A percentile compares a stretch with the other conserved stretches of the same genome.
Evolutionary conservation across 345 rosid species (phyloP).

Genomic region (Eucalyptus sp.): DNA sequence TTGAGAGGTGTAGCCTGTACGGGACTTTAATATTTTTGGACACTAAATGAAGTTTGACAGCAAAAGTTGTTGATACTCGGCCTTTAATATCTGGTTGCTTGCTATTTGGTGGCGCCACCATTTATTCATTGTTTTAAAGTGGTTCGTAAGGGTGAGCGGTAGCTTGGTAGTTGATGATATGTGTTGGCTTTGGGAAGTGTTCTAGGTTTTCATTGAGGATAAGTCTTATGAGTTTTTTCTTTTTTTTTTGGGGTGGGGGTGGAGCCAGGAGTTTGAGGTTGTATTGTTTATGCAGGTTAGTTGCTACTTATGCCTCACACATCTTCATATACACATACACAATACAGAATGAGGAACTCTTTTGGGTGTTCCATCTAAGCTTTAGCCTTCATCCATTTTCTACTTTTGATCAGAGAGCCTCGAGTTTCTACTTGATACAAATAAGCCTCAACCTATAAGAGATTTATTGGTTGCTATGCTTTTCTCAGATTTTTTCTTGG

Average conservation of each 20-base stretch:
- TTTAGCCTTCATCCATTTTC: neutral
- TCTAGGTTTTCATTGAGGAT: neutral
- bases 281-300: neutral
- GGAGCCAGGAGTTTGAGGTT: neutral
- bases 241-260: neutral
- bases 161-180: neutral
- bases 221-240: neutral
- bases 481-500: slow-evolving; percentile 76
- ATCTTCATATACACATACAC: neutral
- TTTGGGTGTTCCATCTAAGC: neutral
- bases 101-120: neutral
- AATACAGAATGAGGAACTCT: neutral
- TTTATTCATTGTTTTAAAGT: neutral
- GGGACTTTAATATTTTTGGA: neutral
- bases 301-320: neutral
- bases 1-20: neutral
- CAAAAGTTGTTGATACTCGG: neutral
- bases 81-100: neutral
- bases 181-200: neutral
- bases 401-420: neutral
- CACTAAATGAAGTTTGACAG: neutral
- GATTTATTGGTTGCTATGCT: neutral
- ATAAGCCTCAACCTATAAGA: neutral
- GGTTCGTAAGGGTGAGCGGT: neutral
- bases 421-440: neutral